Conservation (phyloP, 2,329 filamentous ascomycete genomes). For the Alternaria infectoria region DNA sequence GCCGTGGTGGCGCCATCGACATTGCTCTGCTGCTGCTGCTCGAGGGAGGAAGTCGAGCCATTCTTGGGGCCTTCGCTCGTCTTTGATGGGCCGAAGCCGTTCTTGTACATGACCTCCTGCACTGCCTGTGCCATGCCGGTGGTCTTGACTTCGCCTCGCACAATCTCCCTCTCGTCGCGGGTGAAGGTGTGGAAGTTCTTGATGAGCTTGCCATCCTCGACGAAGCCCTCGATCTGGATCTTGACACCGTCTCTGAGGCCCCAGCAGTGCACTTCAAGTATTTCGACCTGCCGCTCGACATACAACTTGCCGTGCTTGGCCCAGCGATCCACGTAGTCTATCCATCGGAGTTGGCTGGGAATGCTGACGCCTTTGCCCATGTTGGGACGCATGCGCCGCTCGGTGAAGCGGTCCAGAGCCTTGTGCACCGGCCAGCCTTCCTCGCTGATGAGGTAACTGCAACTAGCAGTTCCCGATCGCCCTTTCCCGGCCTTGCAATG, state of each 20-base stretch:
- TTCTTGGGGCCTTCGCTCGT: conserved; percentile 27
- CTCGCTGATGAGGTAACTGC: conserved; percentile 88
- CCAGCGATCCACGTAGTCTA: conserved; percentile 90
- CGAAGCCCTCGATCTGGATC: conserved; percentile 81
- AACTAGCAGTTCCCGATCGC: conserved; percentile 84
- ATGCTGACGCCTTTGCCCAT: conserved; percentile 93
- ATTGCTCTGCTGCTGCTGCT: conserved; percentile 15
- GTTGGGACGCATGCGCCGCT: conserved; percentile 83
- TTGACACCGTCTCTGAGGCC: conserved; percentile 87
- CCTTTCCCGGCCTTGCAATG: conserved; percentile 99
- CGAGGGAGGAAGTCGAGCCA: conserved; percentile 24
- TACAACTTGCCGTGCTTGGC: conserved; percentile 77
- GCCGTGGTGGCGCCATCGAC: conserved; percentile 22
- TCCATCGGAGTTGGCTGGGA: conserved; percentile 86
- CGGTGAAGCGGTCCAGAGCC: conserved; percentile 73
- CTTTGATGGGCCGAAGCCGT: conserved; percentile 38
- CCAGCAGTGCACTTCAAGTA: conserved; percentile 89
- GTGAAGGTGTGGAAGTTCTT: conserved; percentile 82
- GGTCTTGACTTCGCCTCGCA: conserved; percentile 61
- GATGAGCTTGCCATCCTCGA: conserved; percentile 88
- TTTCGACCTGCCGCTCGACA: conserved; percentile 80
- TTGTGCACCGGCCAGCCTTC: conserved; percentile 72
- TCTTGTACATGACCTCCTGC: conserved; percentile 52
- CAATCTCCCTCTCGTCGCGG: conserved; percentile 71
- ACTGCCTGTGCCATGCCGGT: conserved; percentile 54